A percentile compares a stretch with the other conserved stretches of the same genome.
Conservation (phyloP, 2,329 filamentous ascomycete genomes). For the Diatrype stigma region DNA sequence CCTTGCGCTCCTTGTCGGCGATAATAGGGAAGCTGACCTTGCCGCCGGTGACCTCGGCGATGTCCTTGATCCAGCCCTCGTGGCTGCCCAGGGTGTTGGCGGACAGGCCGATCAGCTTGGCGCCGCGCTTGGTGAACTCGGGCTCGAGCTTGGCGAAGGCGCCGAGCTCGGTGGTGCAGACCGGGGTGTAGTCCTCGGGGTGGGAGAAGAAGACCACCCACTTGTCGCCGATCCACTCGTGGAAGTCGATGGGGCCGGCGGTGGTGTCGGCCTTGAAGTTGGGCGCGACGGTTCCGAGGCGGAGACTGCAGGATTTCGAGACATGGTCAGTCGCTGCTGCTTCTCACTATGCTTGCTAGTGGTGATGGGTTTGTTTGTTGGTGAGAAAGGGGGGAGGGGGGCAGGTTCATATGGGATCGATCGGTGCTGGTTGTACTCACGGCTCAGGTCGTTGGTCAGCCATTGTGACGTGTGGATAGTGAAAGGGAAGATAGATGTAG, state of each 20-base stretch:
- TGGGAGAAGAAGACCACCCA: conserved; percentile 85
- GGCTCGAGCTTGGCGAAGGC: conserved; percentile 85
- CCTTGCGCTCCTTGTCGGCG: conserved; percentile 72
- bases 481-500: not conserved
- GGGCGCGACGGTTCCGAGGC: conserved; percentile 64
- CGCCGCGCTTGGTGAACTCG: conserved; percentile 80
- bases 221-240: conserved; percentile 72
- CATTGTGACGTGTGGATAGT: conserved; percentile 17
- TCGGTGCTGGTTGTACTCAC: conserved; percentile 22
- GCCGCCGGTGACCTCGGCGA: conserved; percentile 71
- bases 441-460: conserved; percentile 23
- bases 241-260: conserved; percentile 73
- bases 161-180: conserved; percentile 93
- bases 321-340: not conserved
- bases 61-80: conserved; percentile 86
- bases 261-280: conserved; percentile 84
- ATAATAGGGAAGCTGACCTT: conserved; percentile 75
- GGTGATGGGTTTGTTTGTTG: no score
- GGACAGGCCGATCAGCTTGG: conserved; percentile 87
- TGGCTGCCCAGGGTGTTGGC: conserved; percentile 84
- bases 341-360: not conserved
- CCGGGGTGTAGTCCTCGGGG: conserved; percentile 87
- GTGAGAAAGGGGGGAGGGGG: not conserved
- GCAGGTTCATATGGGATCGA: no score
- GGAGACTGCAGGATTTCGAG: conserved; percentile 41